These are phyloP conservation scores for Eremothecium sinecaudum DNA, from an alignment of 1,139 yeast species.

Conservation along the genomic window DNA sequence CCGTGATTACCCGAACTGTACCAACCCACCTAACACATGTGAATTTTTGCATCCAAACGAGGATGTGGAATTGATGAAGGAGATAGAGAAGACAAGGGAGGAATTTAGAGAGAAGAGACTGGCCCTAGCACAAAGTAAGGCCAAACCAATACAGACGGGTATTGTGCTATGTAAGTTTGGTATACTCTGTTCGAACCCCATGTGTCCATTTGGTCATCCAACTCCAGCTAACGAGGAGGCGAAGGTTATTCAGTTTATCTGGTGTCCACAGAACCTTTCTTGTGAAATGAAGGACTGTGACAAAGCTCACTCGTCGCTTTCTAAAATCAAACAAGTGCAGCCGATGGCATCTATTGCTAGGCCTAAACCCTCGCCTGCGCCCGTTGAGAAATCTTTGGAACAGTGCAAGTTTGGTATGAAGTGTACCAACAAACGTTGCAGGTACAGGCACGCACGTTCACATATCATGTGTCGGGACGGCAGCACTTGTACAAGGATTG, in stretches of 20 bases:
- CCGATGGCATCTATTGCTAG: slow-evolving; percentile 20
- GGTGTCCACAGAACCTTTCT: slow-evolving; percentile 66
- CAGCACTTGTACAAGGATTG: slow-evolving; percentile 61
- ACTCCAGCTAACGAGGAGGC: slow-evolving; percentile 75
- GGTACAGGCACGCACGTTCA: slow-evolving; percentile 74
- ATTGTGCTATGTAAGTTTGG: slow-evolving; percentile 69
- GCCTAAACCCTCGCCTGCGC: slow-evolving; percentile 22
- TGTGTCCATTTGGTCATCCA: slow-evolving; percentile 86
- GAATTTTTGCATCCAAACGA: slow-evolving; percentile 75
- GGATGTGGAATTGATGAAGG: slow-evolving; percentile 62
- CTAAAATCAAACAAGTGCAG: slow-evolving; percentile 32
- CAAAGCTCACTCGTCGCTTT: slow-evolving; percentile 72
- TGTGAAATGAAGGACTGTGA: slow-evolving; percentile 56
- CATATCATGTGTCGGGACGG: slow-evolving; percentile 75
- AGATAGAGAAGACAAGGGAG: slow-evolving; percentile 49
- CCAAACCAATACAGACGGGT: slow-evolving; percentile 34
- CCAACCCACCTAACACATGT: slow-evolving; percentile 75
- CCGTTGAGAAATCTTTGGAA: slow-evolving; percentile 49
- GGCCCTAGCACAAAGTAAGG: slow-evolving; percentile 29
- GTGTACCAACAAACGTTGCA: slow-evolving; percentile 72
- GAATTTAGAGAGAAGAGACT: slow-evolving; percentile 40
- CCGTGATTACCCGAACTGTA: slow-evolving; percentile 68
- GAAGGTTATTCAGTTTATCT: slow-evolving; percentile 54
- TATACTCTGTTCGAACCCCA: slow-evolving; percentile 58
- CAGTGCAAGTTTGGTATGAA: slow-evolving; percentile 71